Evolutionary conservation across 73 alveolate species (phyloP).

Genomic region (Paramecium bursaria): DNA sequence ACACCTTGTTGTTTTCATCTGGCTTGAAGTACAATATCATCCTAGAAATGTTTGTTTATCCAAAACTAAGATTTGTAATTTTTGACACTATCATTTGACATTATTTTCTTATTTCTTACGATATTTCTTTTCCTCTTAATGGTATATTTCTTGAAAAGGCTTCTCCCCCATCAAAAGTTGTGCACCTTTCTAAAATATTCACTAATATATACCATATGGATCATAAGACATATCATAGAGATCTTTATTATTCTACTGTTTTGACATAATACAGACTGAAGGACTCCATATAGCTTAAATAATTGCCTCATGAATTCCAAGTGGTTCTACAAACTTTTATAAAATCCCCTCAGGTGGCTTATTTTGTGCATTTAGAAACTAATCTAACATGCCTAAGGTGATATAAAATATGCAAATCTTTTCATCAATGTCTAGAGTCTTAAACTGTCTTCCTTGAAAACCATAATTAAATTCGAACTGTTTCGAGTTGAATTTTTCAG

Average conservation of each 20-base stretch:
- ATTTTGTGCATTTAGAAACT: constrained; percentile 45
- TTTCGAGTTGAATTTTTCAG: constrained; percentile 17
- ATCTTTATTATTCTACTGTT: constrained; percentile 54
- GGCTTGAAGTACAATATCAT: constrained; percentile 65
- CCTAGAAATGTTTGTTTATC: constrained; percentile 54
- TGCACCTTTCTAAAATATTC: constrained; percentile 34
- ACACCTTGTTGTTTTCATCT: constrained; percentile 60
- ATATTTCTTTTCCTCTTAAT: constrained; percentile 66
- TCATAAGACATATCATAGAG: constrained; percentile 67
- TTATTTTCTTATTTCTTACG: constrained; percentile 68
- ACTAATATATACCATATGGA: constrained; percentile 60
- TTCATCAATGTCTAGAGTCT: constrained; percentile 50
- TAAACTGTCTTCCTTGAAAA: constrained; percentile 3
- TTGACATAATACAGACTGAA: constrained; percentile 62
- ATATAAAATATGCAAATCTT: constrained; percentile 53
- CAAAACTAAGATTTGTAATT: constrained; percentile 57
- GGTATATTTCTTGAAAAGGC: constrained; percentile 65
- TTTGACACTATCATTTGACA: constrained; percentile 61
- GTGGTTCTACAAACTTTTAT: constrained; percentile 64
- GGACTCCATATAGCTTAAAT: constrained; percentile 72
- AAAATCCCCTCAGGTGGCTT: constrained; percentile 65
- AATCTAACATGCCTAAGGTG: constrained; percentile 55
- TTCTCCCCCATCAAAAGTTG: constrained; percentile 74
- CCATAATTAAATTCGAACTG: neutral
- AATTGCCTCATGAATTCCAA: constrained; percentile 51